Conservation (phyloP, 2,329 filamentous ascomycete species). For the Ophiostoma ulmi region DNA sequence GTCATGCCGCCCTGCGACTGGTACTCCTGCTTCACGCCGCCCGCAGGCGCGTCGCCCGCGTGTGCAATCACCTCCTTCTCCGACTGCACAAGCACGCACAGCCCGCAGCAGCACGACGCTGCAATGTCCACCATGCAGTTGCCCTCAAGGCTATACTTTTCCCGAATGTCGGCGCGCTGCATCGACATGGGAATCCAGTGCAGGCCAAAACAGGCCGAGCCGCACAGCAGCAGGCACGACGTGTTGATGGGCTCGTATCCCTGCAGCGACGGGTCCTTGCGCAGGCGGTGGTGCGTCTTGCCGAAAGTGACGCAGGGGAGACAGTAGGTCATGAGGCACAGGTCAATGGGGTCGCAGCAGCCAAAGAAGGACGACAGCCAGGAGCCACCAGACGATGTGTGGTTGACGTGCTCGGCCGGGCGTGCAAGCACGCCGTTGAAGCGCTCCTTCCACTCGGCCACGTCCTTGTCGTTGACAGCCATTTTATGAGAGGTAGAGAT, state of each 20-base stretch:
- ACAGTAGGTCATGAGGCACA: slow-evolving; percentile 44
- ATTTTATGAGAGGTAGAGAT: background rate
- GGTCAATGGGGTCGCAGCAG: slow-evolving; percentile 43
- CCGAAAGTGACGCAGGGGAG: slow-evolving; percentile 46
- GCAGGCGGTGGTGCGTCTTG: slow-evolving; percentile 45
- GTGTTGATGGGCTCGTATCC: slow-evolving; percentile 46
- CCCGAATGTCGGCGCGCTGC: slow-evolving; percentile 43
- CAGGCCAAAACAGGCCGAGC: slow-evolving; percentile 38
- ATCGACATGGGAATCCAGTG: slow-evolving; percentile 42
- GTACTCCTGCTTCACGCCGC: slow-evolving; percentile 33
- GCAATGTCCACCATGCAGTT: slow-evolving; percentile 41
- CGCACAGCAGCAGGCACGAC: slow-evolving; percentile 44
- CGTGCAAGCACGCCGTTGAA: slow-evolving; percentile 43
- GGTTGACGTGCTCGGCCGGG: slow-evolving; percentile 41
- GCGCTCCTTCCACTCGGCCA: slow-evolving; percentile 42
- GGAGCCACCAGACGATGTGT: slow-evolving; percentile 37
- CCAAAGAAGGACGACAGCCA: slow-evolving; percentile 42
- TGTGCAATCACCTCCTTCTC: slow-evolving; percentile 44
- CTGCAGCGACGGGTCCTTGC: slow-evolving; percentile 38
- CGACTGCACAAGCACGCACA: slow-evolving; percentile 43
- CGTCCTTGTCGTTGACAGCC: slow-evolving; percentile 40
- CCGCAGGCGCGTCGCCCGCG: slow-evolving; percentile 30
- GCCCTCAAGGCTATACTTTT: slow-evolving; percentile 44
- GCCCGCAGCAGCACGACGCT: slow-evolving; percentile 42
- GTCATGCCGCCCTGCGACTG: slow-evolving; percentile 33